Evolutionary conservation across 192 early-diverging fungal species (phyloP).

Genomic region (Hyaloraphidium curvatum): DNA sequence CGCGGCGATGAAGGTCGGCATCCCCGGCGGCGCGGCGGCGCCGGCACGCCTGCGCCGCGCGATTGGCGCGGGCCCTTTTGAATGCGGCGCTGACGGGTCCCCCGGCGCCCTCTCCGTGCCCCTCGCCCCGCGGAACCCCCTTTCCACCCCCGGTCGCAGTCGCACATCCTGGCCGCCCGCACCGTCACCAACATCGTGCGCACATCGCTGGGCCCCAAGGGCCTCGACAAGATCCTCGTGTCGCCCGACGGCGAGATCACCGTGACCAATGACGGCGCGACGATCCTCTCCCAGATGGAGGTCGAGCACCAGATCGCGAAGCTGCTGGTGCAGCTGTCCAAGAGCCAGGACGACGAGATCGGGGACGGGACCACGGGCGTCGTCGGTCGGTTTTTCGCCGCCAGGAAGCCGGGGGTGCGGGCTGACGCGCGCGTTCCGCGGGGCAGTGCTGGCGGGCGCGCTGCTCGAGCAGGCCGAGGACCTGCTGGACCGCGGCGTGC

Average conservation of each 20-base stretch:
- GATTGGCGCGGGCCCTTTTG: too few relatives aligned
- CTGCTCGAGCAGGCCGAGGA: conserved; percentile 91
- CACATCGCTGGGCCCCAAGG: conserved; percentile 94
- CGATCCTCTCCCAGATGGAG: conserved; percentile 92
- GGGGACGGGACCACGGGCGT: conserved; percentile 99
- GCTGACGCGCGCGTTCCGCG: neutral
- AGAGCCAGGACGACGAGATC: conserved; percentile 99
- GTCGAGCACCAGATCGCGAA: conserved; percentile 99
- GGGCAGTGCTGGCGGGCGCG: conserved; percentile 86
- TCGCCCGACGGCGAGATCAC: conserved; percentile 99
- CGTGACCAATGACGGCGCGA: conserved; percentile 98
- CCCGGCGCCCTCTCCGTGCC: neutral
- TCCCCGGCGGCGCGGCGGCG: neutral
- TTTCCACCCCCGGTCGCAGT: conserved; percentile 29
- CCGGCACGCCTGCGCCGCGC: neutral
- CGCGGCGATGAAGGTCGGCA: conserved; percentile 95
- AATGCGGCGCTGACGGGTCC: neutral
- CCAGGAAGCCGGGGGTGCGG: neutral
- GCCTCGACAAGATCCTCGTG: conserved; percentile 99
- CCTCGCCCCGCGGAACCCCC: neutral
- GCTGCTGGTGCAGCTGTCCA: conserved; percentile 88
- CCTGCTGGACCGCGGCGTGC: conserved; percentile 87
- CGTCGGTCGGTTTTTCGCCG: conserved; percentile 43
- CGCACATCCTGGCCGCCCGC: conserved; percentile 93
- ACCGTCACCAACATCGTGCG: conserved; percentile 94